Conservation (phyloP, 352 stramenopile species). For the Phytophthora uliginosa region DNA sequence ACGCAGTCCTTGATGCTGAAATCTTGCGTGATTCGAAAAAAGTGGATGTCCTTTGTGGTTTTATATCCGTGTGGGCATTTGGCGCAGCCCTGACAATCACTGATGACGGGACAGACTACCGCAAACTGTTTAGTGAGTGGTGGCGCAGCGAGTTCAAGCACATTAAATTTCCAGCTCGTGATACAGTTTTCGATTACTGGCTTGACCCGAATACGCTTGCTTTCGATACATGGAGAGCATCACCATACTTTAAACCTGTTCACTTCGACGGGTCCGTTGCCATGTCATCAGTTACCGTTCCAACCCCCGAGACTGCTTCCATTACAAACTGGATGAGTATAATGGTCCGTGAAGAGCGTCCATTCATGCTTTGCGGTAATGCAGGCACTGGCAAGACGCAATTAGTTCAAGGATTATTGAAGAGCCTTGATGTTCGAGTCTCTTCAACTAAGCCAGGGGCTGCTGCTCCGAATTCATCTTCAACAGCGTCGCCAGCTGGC, state of each 20-base stretch:
- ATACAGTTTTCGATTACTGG: slow-evolving; percentile 98
- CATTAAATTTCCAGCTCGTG: slow-evolving; percentile 94
- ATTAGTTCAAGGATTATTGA: slow-evolving; percentile 90
- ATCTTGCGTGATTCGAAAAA: slow-evolving; percentile 70
- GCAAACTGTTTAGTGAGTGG: slow-evolving; percentile 96
- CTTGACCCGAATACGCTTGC: slow-evolving; percentile 89
- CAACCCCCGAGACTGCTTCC: slow-evolving; percentile 94
- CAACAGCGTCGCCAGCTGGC: slow-evolving; percentile 7
- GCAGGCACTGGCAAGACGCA: slow-evolving; percentile 97
- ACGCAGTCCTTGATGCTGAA: slow-evolving; percentile 84
- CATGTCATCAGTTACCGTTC: slow-evolving; percentile 92
- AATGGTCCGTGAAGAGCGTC: slow-evolving; percentile 92
- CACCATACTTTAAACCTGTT: slow-evolving; percentile 90
- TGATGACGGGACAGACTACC: slow-evolving; percentile 95
- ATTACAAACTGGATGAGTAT: slow-evolving; percentile 96
- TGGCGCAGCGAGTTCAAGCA: slow-evolving; percentile 95
- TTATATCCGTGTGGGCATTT: slow-evolving; percentile 95
- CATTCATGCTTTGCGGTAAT: slow-evolving; percentile 95
- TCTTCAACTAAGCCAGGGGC: slow-evolving; percentile 24
- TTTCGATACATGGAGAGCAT: slow-evolving; percentile 96
- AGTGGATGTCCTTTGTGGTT: slow-evolving; percentile 91
- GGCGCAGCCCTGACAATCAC: slow-evolving; percentile 87
- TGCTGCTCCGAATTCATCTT: slow-evolving; percentile 27
- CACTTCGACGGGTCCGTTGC: slow-evolving; percentile 80
- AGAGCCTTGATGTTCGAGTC: slow-evolving; percentile 52